Evolutionary conservation across 2,329 filamentous ascomycete species (phyloP).

Genomic region (Cordyceps cicadae): DNA sequence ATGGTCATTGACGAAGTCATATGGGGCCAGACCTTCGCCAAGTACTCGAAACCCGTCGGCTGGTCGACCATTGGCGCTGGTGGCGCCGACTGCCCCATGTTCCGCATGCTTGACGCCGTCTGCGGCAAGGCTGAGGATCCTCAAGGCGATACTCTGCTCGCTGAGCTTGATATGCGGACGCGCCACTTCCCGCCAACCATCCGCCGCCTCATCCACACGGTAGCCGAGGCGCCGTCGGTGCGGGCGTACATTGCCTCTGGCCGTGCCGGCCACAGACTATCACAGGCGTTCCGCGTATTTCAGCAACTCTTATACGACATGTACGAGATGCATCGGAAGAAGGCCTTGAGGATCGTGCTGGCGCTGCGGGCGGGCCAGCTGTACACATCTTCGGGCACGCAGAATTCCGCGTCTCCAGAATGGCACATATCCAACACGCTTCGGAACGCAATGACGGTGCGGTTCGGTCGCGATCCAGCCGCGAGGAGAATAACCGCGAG

Average conservation of each 20-base stretch:
- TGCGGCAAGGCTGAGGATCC: background rate
- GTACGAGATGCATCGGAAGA: slow-evolving; percentile 6
- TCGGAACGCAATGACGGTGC: background rate
- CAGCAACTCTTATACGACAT: background rate
- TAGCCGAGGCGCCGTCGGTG: background rate
- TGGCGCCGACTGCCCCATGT: slow-evolving; percentile 6
- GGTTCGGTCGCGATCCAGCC: background rate
- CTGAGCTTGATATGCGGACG: background rate
- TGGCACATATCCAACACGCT: slow-evolving; percentile 1
- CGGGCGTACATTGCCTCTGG: background rate
- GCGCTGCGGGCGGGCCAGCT: background rate
- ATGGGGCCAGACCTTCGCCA: slow-evolving; percentile 4
- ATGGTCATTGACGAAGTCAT: slow-evolving; percentile 1
- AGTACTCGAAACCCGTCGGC: background rate
- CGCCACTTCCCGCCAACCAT: background rate
- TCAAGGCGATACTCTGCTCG: background rate
- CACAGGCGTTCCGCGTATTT: background rate
- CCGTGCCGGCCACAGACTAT: background rate
- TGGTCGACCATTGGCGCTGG: background rate
- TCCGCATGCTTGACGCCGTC: background rate
- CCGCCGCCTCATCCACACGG: background rate
- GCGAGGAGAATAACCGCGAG: background rate
- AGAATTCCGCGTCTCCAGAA: background rate
- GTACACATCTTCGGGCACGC: background rate
- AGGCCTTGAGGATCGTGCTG: background rate